Base-by-base conservation (phyloP, 306 rosid species). In the Vigna mungo region DNA sequence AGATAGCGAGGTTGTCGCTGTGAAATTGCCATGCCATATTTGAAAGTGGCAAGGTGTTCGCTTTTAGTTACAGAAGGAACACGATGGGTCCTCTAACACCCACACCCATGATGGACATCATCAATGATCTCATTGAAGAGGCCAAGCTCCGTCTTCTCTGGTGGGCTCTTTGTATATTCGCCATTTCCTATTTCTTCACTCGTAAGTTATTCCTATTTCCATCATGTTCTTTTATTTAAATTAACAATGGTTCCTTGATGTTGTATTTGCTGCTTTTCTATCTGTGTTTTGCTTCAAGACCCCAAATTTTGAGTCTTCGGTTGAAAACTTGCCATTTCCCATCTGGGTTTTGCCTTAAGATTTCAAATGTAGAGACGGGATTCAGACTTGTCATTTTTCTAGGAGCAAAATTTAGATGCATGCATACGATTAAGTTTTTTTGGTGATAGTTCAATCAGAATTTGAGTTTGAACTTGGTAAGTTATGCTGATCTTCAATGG, bases 81-180 rank as follows among this genome's bases (percentile, higher is more conserved):
- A 78, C 72, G 80, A 83, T 78, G 86, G 82, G 59, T 82, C 79
- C 85, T 71, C 58, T 64, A n/a, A 71, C 68, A 44, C 83, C 83
- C 85, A 36, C 65, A n/a, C 56, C 82, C 30, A 34, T 41, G 1
- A 81, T 96, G 86, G 87, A 84, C 79, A 77, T 85, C 77, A 27
- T 96, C 30, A 82, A 74, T 70, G 99, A 96, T 92, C 91, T 96
- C 85, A 89, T 96, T 70, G 96, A 92, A 80, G 98, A 96, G 82
- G 92, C 88, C 65, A 91, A 96, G 75, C 84, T 91, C 25, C 97
- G 99, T 73, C 76, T 89, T 30, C 90, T 91, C 2, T 96, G 99
- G 98, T 96, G 99, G 99, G 85, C 94, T 64, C 85, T 96, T 75
- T 93, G 90, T 80, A 80, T 91, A 54, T 96, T 93, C 84, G 87